A percentile compares a stretch with the other conserved stretches of the same genome.
phyloP scores from a whole-genome alignment of 2,329 filamentous ascomycete genomes.

The Teratosphaeria viscida region DNA sequence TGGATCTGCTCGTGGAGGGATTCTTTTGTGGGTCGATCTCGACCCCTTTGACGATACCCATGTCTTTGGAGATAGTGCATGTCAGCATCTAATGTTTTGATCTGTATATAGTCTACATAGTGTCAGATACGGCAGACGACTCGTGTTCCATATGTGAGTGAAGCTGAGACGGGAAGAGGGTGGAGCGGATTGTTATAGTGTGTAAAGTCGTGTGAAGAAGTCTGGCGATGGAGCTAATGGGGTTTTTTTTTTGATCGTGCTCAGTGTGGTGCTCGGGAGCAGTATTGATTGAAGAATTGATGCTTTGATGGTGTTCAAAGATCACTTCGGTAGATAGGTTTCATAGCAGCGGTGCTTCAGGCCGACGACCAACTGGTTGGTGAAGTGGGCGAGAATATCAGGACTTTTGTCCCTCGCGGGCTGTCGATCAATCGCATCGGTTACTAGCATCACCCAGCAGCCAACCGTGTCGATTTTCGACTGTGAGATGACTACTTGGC shows the following conservation, averaged over 20 bases:
- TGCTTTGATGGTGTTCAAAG: no score
- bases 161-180: neutral
- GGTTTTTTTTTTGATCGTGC: neutral
- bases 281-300: no score
- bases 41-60: neutral
- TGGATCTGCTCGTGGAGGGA: neutral
- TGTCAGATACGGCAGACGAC: neutral
- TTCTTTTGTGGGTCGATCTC: neutral
- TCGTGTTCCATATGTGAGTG: neutral
- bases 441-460: no score
- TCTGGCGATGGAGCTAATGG: neutral
- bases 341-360: no score
- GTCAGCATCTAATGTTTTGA: neutral
- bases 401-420: no score
- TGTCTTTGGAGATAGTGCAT: neutral
- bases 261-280: neutral
- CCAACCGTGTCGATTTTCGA: no score
- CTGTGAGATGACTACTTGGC: no score
- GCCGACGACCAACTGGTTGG: no score
- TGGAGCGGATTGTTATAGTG: neutral
- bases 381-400: no score
- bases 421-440: no score
- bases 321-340: no score
- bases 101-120: neutral
- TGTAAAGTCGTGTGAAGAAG: neutral